Conservation (phyloP, 2,329 filamentous ascomycete species). For the Corinectria fuckeliana region DNA sequence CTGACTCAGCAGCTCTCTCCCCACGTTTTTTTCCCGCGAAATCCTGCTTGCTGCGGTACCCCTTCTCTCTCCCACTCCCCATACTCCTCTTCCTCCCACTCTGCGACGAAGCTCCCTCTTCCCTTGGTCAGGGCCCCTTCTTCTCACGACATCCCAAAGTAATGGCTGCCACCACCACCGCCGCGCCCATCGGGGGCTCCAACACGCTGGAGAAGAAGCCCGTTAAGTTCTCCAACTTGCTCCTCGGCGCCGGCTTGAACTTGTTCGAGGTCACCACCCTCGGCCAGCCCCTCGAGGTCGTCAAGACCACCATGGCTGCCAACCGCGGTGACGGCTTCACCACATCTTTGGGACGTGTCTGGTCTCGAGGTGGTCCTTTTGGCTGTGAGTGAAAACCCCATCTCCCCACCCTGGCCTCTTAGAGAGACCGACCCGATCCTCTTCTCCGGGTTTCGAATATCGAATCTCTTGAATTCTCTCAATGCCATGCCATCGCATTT, state of each 20-base stretch:
- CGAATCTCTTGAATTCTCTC: neutral
- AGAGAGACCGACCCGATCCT: neutral
- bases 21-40: conserved; percentile 30
- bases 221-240: conserved; percentile 98
- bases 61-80: conserved; percentile 16
- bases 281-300: conserved; percentile 89
- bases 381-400: conserved; percentile 77
- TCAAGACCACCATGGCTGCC: conserved; percentile 99
- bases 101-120: conserved; percentile 85
- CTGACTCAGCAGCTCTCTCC: conserved; percentile 21
- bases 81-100: too few species aligned
- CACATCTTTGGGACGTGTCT: conserved; percentile 83
- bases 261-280: conserved; percentile 83
- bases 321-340: conserved; percentile 89
- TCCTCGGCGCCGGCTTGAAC: conserved; percentile 92
- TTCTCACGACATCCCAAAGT: conserved; percentile 56
- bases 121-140: conserved; percentile 97
- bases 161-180: conserved; percentile 67
- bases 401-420: neutral
- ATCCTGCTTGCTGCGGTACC: conserved; percentile 15
- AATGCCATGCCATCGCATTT: neutral
- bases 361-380: conserved; percentile 89
- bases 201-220: conserved; percentile 93
- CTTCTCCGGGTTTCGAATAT: neutral
- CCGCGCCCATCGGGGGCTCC: conserved; percentile 57